phyloP scores from a whole-genome alignment of 1,284 basidiomycete genomes.

The Ceratobasidium sp. region DNA sequence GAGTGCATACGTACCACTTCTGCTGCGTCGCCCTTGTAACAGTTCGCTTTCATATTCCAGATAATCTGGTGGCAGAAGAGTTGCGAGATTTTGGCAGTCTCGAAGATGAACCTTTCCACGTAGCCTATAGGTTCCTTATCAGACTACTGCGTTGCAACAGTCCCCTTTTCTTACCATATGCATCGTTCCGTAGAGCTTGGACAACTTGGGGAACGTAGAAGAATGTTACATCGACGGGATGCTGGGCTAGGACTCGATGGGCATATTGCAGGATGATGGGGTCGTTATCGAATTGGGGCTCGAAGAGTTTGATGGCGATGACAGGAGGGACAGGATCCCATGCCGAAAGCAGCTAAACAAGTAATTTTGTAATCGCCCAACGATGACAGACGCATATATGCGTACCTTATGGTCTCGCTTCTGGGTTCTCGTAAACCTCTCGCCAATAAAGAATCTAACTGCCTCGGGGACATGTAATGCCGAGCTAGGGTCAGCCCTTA shows the following conservation, averaged over 20 bases:
- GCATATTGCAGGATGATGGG: conserved; percentile 94
- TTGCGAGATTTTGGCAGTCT: conserved; percentile 97
- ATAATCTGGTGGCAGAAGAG: conserved; percentile 99
- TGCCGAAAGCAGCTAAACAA: conserved; percentile 74
- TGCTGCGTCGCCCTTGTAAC: conserved; percentile 87
- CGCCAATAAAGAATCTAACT: conserved; percentile 79
- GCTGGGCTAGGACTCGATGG: conserved; percentile 92
- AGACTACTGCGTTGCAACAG: not conserved
- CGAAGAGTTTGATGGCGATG: conserved; percentile 85
- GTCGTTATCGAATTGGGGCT: conserved; percentile 81
- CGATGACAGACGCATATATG: not conserved
- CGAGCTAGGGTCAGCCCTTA: conserved; percentile 74
- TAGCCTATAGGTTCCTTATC: conserved; percentile 62
- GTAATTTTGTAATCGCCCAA: conserved; percentile 42
- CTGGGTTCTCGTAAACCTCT: conserved; percentile 57
- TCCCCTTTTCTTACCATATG: conserved; percentile 65
- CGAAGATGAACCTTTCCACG: conserved; percentile 94
- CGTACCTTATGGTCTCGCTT: conserved; percentile 76
- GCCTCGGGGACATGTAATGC: conserved; percentile 82
- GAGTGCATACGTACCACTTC: conserved; percentile 66
- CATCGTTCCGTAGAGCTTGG: conserved; percentile 89
- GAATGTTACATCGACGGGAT: conserved; percentile 94
- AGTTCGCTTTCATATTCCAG: conserved; percentile 99
- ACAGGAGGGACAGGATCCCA: conserved; percentile 93
- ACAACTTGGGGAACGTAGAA: conserved; percentile 99